These are phyloP conservation scores for Colletotrichum sp. DNA, from an alignment of 2,329 filamentous ascomycete genomes.

Conservation along the genomic window DNA sequence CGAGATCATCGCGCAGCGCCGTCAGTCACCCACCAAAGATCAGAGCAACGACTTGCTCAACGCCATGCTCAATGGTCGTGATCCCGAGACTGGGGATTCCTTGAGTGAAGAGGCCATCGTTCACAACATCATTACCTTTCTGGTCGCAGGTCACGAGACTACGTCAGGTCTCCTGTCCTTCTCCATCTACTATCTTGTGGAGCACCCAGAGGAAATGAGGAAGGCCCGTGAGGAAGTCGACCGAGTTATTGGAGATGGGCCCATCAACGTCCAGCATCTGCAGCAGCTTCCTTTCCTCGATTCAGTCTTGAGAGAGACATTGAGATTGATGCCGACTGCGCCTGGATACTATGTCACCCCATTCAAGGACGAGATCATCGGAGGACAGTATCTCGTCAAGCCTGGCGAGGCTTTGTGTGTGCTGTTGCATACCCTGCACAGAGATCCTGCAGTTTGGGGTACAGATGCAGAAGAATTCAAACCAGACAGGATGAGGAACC, in stretches of 20 bases:
- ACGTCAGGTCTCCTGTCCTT: constrained; percentile 72
- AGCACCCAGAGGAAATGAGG: constrained; percentile 62
- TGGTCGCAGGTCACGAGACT: constrained; percentile 74
- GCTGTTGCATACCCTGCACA: constrained; percentile 53
- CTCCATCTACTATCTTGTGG: constrained; percentile 67
- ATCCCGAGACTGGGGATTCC: constrained; percentile 66
- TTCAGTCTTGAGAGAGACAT: constrained; percentile 64
- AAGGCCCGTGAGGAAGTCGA: constrained; percentile 74
- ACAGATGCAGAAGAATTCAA: constrained; percentile 61
- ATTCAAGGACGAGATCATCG: constrained; percentile 46
- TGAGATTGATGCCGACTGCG: constrained; percentile 30
- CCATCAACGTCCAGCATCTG: constrained; percentile 63
- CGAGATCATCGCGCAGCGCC: constrained; percentile 62
- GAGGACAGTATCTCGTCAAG: constrained; percentile 57
- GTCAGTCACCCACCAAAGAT: background rate
- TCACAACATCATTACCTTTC: constrained; percentile 72
- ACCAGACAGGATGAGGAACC: constrained; percentile 64
- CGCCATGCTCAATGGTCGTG: constrained; percentile 67
- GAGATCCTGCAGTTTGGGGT: constrained; percentile 61
- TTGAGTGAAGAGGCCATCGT: constrained; percentile 65
- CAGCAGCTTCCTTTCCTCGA: constrained; percentile 66
- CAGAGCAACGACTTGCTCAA: constrained; percentile 60
- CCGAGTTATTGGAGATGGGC: constrained; percentile 61
- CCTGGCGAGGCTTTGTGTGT: constrained; percentile 47
- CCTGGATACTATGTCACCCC: constrained; percentile 30